Conservation (phyloP, 495 filamentous ascomycete species). For the Astrothelium subdiscretum region DNA sequence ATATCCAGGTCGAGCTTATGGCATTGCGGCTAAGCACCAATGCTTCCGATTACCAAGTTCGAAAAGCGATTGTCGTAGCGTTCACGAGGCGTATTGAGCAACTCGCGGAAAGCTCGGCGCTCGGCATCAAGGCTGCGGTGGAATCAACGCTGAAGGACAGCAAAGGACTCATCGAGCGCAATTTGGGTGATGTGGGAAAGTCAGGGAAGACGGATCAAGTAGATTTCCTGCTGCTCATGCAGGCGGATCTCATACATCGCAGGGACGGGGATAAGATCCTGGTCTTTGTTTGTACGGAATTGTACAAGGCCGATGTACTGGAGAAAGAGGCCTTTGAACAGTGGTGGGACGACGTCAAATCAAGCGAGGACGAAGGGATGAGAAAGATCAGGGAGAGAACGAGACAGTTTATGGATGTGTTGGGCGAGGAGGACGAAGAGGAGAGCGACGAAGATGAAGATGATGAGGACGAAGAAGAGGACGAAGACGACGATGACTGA, state of each 20-base stretch:
- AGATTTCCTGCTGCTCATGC: slow-evolving; percentile 70
- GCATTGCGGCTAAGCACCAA: slow-evolving; percentile 79
- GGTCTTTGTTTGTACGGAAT: slow-evolving; percentile 60
- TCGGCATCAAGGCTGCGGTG: slow-evolving; percentile 49
- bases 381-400: slow-evolving; percentile 57
- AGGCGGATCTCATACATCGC: slow-evolving; percentile 59
- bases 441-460: slow-evolving; percentile 62
- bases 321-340: slow-evolving; percentile 79
- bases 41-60: slow-evolving; percentile 76
- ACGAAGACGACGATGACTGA: slow-evolving; percentile 22
- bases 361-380: slow-evolving; percentile 54
- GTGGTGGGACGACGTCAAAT: slow-evolving; percentile 74
- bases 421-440: slow-evolving; percentile 73
- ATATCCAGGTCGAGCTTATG: slow-evolving; percentile 81
- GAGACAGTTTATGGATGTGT: slow-evolving; percentile 71
- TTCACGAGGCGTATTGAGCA: slow-evolving; percentile 73
- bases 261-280: slow-evolving; percentile 50
- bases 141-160: slow-evolving; percentile 45
- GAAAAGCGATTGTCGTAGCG: slow-evolving; percentile 70
- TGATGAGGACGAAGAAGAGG: slow-evolving; percentile 41
- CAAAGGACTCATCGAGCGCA: slow-evolving; percentile 45
- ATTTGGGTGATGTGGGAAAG: slow-evolving; percentile 46
- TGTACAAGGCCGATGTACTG: slow-evolving; percentile 74
- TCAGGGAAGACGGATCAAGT: slow-evolving; percentile 61
- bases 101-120: slow-evolving; percentile 46